Conservation (phyloP, 768 basidiomycete species). For the Pholiota molesta region DNA sequence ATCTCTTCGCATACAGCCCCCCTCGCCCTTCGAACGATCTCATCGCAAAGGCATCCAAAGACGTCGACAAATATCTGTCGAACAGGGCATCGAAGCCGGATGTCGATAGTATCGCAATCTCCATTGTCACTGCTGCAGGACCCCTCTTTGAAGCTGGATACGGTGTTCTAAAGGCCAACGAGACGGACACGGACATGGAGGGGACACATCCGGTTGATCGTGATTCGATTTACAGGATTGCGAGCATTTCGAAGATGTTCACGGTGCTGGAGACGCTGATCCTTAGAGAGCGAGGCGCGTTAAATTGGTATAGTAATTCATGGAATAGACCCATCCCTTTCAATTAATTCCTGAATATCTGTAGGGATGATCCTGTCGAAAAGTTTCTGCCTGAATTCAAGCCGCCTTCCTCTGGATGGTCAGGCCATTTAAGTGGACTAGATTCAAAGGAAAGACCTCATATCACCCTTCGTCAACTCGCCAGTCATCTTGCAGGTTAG, state of each 20-base stretch:
- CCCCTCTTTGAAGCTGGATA: constrained; percentile 47
- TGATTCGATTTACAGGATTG: constrained; percentile 53
- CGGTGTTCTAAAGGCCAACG: constrained; percentile 45
- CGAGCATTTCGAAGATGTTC: constrained; percentile 56
- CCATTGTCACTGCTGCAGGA: constrained; percentile 50
- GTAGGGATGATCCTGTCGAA: constrained; percentile 53
- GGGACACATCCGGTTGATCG: constrained; percentile 31
- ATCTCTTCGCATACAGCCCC: constrained; percentile 30
- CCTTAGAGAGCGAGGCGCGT: constrained; percentile 45
- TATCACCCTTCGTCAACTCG: constrained; percentile 43
- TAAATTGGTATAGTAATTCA: constrained; percentile 35
- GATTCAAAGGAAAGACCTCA: constrained; percentile 22
- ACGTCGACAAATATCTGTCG: constrained; percentile 31
- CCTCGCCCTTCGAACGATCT: constrained; percentile 24
- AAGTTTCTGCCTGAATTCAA: constrained; percentile 46
- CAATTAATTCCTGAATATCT: too few relatives aligned
- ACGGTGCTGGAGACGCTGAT: constrained; percentile 50
- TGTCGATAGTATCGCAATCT: constrained; percentile 54
- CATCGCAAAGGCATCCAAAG: constrained; percentile 25
- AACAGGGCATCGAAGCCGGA: constrained; percentile 30
- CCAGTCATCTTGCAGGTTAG: constrained; percentile 42
- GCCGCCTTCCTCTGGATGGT: constrained; percentile 37
- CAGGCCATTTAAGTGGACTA: constrained; percentile 28
- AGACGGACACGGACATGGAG: constrained; percentile 32
- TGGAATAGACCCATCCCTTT: neutral